Percentiles rank a stretch among this genome's conserved stretches.
Conservation (phyloP, 768 basidiomycete genomes). For the Mycena galericulata region DNA sequence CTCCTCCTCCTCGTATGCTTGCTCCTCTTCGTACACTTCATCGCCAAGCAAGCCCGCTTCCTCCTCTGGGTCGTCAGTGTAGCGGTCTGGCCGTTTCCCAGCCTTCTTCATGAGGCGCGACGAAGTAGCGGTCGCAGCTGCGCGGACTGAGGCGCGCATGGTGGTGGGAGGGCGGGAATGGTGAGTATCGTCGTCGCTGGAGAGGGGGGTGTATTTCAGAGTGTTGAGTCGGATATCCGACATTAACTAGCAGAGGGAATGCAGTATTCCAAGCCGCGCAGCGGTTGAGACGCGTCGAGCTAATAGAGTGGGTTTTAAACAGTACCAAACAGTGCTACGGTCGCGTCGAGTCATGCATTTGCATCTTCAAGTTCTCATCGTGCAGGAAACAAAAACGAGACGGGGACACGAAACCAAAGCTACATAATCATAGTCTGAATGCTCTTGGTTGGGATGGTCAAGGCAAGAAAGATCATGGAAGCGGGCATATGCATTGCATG, state of each 20-base stretch:
- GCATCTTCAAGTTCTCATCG: too few species aligned
- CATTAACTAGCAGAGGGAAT: slow-evolving; percentile 22
- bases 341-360: too few species aligned
- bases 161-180: slow-evolving; percentile 18
- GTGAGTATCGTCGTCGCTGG: slow-evolving; percentile 40
- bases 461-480: neutral
- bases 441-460: too few species aligned
- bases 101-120: slow-evolving; percentile 46
- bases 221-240: slow-evolving; percentile 32
- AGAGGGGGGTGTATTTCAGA: slow-evolving; percentile 35
- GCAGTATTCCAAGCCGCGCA: neutral
- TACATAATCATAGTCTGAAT: too few species aligned
- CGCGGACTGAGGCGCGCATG: slow-evolving; percentile 49
- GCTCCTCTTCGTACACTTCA: slow-evolving; percentile 48
- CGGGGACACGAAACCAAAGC: too few species aligned
- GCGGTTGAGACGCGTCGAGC: slow-evolving; percentile 16
- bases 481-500: slow-evolving; percentile 37
- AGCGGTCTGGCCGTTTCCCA: slow-evolving; percentile 63
- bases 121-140: slow-evolving; percentile 47
- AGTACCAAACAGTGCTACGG: too few species aligned
- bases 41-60: slow-evolving; percentile 63
- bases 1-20: slow-evolving; percentile 49
- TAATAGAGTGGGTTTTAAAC: neutral
- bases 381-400: too few species aligned
- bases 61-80: slow-evolving; percentile 75